These are phyloP conservation scores for Pythium folliculosum DNA, from an alignment of 352 stramenopile genomes.

Conservation along the genomic window DNA sequence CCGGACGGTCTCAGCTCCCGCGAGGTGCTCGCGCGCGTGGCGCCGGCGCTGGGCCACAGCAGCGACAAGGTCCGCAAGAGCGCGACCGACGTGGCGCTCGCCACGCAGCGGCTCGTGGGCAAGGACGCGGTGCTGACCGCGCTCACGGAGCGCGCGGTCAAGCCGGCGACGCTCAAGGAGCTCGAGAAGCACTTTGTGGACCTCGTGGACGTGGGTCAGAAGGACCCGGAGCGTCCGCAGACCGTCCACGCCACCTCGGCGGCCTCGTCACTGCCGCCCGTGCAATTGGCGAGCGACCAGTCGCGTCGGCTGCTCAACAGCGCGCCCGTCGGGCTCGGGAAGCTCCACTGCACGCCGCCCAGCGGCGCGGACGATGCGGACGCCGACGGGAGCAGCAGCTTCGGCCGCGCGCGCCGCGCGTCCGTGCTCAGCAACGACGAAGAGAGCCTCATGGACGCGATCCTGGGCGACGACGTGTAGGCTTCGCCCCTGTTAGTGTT, in stretches of 20 bases:
- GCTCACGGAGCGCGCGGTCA: constrained; percentile 60
- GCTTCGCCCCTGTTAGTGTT: no score
- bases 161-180: constrained; percentile 76
- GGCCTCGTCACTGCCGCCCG: constrained; percentile 43
- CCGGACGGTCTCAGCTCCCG: constrained; percentile 60
- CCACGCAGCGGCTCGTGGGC: constrained; percentile 72
- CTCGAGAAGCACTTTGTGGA: constrained; percentile 86
- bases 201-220: constrained; percentile 32
- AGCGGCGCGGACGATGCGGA: constrained; percentile 27
- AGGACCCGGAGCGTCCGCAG: constrained; percentile 45
- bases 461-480: constrained; percentile 42
- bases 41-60: constrained; percentile 47
- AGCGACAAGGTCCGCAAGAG: constrained; percentile 77
- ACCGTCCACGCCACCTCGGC: constrained; percentile 51
- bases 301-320: constrained; percentile 66
- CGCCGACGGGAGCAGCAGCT: neutral
- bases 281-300: constrained; percentile 40
- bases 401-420: constrained; percentile 17
- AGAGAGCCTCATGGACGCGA: constrained; percentile 83
- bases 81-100: constrained; percentile 78
- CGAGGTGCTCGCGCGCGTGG: constrained; percentile 51
- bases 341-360: constrained; percentile 59
- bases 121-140: constrained; percentile 66
- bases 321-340: constrained; percentile 65
- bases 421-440: constrained; percentile 76